Evolutionary conservation across 805 yeast genomes (phyloP).

Genomic region (Kodamaea lidongshanica): DNA sequence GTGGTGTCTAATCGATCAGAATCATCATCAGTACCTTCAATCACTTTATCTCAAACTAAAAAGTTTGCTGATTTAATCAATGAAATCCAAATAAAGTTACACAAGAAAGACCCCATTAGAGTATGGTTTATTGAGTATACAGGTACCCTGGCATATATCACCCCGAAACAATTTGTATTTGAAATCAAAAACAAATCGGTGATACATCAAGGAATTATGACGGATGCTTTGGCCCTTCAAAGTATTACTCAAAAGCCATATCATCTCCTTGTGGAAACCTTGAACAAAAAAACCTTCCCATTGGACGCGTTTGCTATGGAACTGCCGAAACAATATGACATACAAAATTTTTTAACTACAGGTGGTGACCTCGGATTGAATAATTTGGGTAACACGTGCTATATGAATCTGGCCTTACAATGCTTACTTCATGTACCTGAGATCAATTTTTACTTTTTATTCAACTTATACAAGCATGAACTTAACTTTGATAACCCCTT

Average conservation of each 20-base stretch:
- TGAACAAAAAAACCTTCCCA: conserved; percentile 12
- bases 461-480: conserved; percentile 54
- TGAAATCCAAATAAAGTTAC: conserved; percentile 13
- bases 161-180: conserved; percentile 21
- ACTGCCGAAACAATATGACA: conserved; percentile 1
- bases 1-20: too few relatives aligned
- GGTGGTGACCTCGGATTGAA: conserved; percentile 53
- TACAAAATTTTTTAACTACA: conserved; percentile 5
- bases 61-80: conserved; percentile 30
- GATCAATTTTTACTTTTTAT: conserved; percentile 65
- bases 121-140: conserved; percentile 33
- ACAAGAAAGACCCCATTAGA: conserved; percentile 17
- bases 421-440: conserved; percentile 85
- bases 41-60: conserved; percentile 26
- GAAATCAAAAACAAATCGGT: conserved; percentile 25
- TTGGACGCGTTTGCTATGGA: conserved; percentile 4
- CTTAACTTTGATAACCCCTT: conserved; percentile 74
- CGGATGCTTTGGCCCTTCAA: conserved; percentile 23
- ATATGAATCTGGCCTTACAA: conserved; percentile 92
- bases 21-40: conserved; percentile 7
- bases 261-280: conserved; percentile 26
- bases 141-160: conserved; percentile 19
- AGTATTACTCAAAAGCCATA: conserved; percentile 20
- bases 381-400: conserved; percentile 86
- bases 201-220: conserved; percentile 19